Evolutionary conservation across 1,284 basidiomycete species (phyloP).

Genomic region (Coniophora puteana): DNA sequence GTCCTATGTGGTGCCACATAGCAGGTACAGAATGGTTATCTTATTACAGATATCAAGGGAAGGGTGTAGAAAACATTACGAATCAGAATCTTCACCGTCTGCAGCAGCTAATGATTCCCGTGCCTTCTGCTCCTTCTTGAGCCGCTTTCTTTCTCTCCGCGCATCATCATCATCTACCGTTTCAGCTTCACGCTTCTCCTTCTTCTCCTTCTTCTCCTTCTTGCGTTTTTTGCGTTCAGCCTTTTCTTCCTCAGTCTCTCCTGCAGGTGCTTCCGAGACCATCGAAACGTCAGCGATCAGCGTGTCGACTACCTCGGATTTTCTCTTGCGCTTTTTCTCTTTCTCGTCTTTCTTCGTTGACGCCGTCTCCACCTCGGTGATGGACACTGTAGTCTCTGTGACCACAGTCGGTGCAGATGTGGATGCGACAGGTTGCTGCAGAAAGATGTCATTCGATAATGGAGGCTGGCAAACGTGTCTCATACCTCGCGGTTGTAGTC

Average conservation of each 20-base stretch:
- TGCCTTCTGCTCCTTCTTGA: slow-evolving; percentile 72
- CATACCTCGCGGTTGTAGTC: slow-evolving; percentile 76
- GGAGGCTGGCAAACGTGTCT: slow-evolving; percentile 11
- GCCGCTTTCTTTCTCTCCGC: slow-evolving; percentile 53
- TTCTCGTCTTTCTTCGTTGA: slow-evolving; percentile 49
- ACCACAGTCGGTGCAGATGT: slow-evolving; percentile 20
- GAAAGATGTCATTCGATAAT: slow-evolving; percentile 5
- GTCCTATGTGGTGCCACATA: too few species aligned
- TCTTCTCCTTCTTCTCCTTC: slow-evolving; percentile 50
- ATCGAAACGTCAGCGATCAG: slow-evolving; percentile 42
- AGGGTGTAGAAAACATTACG: not conserved
- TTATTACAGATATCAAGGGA: slow-evolving; percentile 7
- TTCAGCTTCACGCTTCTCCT: slow-evolving; percentile 44
- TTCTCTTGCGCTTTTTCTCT: slow-evolving; percentile 75
- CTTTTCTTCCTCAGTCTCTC: slow-evolving; percentile 38
- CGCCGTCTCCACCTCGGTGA: slow-evolving; percentile 33
- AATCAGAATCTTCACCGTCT: slow-evolving; percentile 21
- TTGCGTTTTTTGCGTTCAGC: slow-evolving; percentile 47
- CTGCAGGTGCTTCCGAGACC: slow-evolving; percentile 30
- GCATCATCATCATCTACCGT: slow-evolving; percentile 57
- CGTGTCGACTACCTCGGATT: slow-evolving; percentile 52
- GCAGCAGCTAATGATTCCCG: slow-evolving; percentile 43
- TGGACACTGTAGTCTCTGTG: slow-evolving; percentile 18
- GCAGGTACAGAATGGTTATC: too few species aligned
- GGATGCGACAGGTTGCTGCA: slow-evolving; percentile 44